These are phyloP conservation scores for Coprinopsis cinerea DNA, from an alignment of 768 basidiomycete genomes.

Conservation along the genomic window DNA sequence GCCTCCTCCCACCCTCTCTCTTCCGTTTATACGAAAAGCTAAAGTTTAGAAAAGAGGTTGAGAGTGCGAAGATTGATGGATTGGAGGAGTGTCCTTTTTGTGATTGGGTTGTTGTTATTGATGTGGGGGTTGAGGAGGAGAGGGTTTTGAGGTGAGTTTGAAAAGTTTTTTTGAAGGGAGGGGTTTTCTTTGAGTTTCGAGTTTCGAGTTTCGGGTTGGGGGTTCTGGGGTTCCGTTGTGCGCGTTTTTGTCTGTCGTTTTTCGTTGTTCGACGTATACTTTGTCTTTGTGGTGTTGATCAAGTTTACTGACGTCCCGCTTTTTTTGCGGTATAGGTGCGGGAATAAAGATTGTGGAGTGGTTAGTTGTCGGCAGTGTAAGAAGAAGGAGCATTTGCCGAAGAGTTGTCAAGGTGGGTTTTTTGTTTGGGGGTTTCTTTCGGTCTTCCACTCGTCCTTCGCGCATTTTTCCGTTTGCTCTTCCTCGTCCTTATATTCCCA, in stretches of 20 bases:
- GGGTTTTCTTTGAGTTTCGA: too few relatives aligned
- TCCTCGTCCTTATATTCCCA: background rate
- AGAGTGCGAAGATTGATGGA: slow-evolving; percentile 69
- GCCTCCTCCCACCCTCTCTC: background rate
- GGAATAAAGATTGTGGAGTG: slow-evolving; percentile 57
- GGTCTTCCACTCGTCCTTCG: background rate
- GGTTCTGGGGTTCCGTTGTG: background rate
- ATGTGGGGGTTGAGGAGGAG: slow-evolving; percentile 47
- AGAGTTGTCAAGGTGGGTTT: slow-evolving; percentile 62
- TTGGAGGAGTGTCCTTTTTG: slow-evolving; percentile 91
- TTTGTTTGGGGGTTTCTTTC: slow-evolving; percentile 4
- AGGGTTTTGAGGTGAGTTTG: slow-evolving; percentile 45
- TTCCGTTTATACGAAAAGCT: slow-evolving; percentile 33
- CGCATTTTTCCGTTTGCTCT: background rate
- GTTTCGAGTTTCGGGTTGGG: too few relatives aligned
- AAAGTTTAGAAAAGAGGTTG: slow-evolving; percentile 70
- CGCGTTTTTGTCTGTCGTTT: slow-evolving; percentile 26
- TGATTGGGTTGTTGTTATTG: slow-evolving; percentile 80
- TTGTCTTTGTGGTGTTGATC: too few relatives aligned
- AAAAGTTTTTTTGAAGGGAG: background rate
- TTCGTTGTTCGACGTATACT: slow-evolving; percentile 24
- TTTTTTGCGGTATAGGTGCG: too few relatives aligned
- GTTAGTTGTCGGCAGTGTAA: slow-evolving; percentile 80
- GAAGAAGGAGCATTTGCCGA: slow-evolving; percentile 79
- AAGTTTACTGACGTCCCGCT: too few relatives aligned